Conservation (phyloP, 352 stramenopile species). For the Pythium angustatum region DNA sequence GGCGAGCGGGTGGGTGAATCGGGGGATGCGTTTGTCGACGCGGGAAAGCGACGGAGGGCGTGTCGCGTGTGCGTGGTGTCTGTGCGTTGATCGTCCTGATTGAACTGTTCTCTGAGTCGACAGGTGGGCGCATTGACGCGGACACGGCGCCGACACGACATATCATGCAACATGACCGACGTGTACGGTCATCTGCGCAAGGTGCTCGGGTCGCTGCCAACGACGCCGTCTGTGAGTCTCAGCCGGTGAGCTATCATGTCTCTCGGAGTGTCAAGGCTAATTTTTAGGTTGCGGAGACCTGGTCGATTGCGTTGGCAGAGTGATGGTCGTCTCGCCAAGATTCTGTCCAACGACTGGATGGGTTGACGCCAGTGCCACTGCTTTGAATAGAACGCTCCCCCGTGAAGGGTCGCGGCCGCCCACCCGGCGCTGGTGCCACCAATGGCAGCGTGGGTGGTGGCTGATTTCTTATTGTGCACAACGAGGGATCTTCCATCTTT, state of each 20-base stretch:
- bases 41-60: not conserved
- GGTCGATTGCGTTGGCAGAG: not conserved
- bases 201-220: too few relatives aligned
- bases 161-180: too few relatives aligned
- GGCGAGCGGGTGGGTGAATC: not conserved
- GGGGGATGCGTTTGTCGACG: not conserved
- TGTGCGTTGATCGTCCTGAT: too few relatives aligned
- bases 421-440: too few relatives aligned
- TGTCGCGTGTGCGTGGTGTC: slow-evolving; percentile 12
- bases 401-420: slow-evolving; percentile 28
- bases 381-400: slow-evolving; percentile 22
- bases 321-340: not conserved
- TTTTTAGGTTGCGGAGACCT: too few relatives aligned
- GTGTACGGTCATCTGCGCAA: too few relatives aligned
- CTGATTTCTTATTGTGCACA: slow-evolving; percentile 11
- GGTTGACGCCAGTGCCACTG: slow-evolving; percentile 3
- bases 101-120: too few relatives aligned
- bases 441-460: slow-evolving; percentile 16
- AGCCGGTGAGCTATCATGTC: too few relatives aligned
- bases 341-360: too few relatives aligned
- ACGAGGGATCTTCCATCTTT: slow-evolving; percentile 30
- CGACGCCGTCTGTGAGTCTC: too few relatives aligned
- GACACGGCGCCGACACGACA: too few relatives aligned
- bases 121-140: not conserved
- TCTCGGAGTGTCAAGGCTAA: too few relatives aligned